Conservation (phyloP, 768 basidiomycete species). For the Lenzites betulinus region DNA sequence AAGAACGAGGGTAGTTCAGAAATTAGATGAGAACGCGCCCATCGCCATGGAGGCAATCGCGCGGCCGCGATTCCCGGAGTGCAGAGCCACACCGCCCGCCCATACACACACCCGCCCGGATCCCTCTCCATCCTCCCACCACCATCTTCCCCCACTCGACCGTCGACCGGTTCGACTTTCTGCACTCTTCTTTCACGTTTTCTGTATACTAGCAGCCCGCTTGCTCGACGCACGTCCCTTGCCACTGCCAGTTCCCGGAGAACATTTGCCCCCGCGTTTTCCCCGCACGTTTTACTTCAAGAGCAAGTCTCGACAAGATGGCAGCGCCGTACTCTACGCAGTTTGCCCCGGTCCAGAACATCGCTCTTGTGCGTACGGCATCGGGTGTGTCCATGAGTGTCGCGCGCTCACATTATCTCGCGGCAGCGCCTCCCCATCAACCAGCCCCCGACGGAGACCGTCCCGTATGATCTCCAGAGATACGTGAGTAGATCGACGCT, state of each 20-base stretch:
- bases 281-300: constrained; percentile 1
- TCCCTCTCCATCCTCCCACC: constrained; percentile 1
- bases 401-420: not conserved
- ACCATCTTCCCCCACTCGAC: constrained; percentile 15
- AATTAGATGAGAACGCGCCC: not conserved
- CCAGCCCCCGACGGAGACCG: constrained; percentile 23
- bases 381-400: not conserved
- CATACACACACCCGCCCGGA: constrained; percentile 13
- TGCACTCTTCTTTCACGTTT: constrained; percentile 7
- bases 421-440: constrained; percentile 22
- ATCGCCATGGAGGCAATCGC: constrained; percentile 21
- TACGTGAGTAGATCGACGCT: constrained; percentile 32
- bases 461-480: constrained; percentile 35
- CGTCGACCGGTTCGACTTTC: constrained; percentile 35
- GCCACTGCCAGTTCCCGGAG: constrained; percentile 16
- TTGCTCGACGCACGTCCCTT: constrained; percentile 14
- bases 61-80: constrained; percentile 2
- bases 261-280: not conserved
- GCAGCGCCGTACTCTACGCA: constrained; percentile 16
- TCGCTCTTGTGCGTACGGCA: constrained; percentile 13
- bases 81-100: constrained; percentile 15
- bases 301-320: constrained; percentile 8
- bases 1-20: constrained; percentile 3
- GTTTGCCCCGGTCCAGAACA: constrained; percentile 13
- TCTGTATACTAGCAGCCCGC: constrained; percentile 24